Conservation (phyloP, 164 flowering plant genomes). For the Liriodendron chinense region DNA sequence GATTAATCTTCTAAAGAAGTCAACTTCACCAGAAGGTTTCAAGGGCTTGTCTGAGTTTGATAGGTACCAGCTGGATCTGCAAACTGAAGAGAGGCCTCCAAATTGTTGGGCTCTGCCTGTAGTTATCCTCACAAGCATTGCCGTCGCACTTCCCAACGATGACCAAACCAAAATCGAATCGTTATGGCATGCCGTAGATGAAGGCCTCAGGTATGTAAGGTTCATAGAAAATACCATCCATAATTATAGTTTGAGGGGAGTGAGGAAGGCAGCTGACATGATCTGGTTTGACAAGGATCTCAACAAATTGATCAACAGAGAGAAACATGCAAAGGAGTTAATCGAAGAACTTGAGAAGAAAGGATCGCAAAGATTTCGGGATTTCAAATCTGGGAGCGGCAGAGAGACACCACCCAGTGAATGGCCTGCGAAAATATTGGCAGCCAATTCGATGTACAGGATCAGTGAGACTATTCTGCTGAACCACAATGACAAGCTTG, state of each 20-base stretch:
- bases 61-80: too few species aligned
- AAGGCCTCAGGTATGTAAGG: conserved; percentile 44
- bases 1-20: too few species aligned
- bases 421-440: conserved; percentile 45
- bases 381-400: conserved; percentile 23
- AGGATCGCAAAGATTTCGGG: conserved; percentile 18
- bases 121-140: conserved; percentile 55
- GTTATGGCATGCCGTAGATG: conserved; percentile 21
- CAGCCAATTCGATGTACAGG: conserved; percentile 70
- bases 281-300: conserved; percentile 57
- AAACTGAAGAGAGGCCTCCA: too few species aligned
- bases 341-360: conserved; percentile 36
- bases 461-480: conserved; percentile 36
- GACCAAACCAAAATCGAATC: too few species aligned
- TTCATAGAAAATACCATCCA: conserved; percentile 37
- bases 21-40: too few species aligned
- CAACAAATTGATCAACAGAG: conserved; percentile 45
- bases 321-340: conserved; percentile 27
- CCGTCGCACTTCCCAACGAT: conserved; percentile 48
- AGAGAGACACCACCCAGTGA: conserved; percentile 5
- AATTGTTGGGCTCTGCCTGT: too few species aligned
- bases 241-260: conserved; percentile 14
- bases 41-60: too few species aligned
- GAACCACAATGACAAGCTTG: conserved; percentile 5
- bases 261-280: conserved; percentile 46